These are phyloP conservation scores for Priceomyces castillae DNA, from an alignment of 805 yeast genomes.

Conservation along the genomic window DNA sequence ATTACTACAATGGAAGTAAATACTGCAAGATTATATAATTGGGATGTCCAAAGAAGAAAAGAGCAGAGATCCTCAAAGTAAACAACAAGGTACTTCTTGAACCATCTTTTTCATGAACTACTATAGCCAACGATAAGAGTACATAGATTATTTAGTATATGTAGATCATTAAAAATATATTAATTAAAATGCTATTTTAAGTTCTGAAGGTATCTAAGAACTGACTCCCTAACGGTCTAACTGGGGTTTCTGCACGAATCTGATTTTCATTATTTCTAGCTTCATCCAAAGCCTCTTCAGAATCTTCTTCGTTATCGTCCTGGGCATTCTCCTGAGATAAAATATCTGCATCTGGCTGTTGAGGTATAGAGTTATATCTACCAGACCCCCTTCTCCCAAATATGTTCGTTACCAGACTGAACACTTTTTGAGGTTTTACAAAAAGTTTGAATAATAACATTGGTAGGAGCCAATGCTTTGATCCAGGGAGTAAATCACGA, in stretches of 20 bases:
- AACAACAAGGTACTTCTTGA: neutral
- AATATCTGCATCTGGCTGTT: constrained; percentile 1
- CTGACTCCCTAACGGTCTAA: constrained; percentile 58
- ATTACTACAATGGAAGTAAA: constrained; percentile 98
- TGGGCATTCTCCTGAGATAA: constrained; percentile 1
- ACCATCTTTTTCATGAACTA: no score
- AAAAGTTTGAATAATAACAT: constrained; percentile 23
- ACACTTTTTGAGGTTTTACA: constrained; percentile 23
- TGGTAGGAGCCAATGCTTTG: constrained; percentile 34
- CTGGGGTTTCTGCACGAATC: constrained; percentile 56
- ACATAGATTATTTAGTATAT: no score
- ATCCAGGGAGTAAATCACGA: constrained; percentile 36
- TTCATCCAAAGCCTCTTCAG: constrained; percentile 25
- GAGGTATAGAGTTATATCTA: constrained; percentile 8
- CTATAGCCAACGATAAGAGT: no score
- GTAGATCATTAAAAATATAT: no score
- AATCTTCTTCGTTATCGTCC: constrained; percentile 12
- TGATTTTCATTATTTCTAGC: constrained; percentile 23
- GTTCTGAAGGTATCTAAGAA: constrained; percentile 58
- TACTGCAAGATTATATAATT: constrained; percentile 85
- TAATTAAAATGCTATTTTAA: constrained; percentile 17
- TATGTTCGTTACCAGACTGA: neutral
- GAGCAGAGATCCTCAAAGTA: constrained; percentile 10
- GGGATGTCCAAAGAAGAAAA: constrained; percentile 81
- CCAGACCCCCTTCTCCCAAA: constrained; percentile 2